phyloP scores from a whole-genome alignment of 202 grass and related monocot species.

The Alloteropsis angusta region DNA sequence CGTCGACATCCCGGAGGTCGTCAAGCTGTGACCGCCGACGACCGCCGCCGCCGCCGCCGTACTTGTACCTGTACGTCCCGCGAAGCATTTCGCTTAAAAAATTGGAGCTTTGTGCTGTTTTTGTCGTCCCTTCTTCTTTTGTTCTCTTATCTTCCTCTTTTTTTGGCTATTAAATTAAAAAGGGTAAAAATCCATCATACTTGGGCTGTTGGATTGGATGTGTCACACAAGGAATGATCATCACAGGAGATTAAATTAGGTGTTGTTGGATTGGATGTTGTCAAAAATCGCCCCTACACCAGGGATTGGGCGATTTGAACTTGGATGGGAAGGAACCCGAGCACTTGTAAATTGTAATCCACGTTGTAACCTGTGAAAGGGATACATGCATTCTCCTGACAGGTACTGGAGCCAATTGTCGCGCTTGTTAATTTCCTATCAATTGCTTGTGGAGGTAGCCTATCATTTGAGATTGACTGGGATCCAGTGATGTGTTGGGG shows the following conservation, averaged over 20 bases:
- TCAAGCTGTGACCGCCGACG: conserved; percentile 35
- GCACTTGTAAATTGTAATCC: conserved; percentile 26
- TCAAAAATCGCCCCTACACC: neutral
- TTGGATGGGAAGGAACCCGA: neutral
- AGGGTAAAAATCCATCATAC: conserved; percentile 29
- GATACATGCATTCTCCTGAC: neutral
- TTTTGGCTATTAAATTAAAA: neutral
- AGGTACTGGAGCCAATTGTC: neutral
- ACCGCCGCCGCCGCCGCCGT: neutral
- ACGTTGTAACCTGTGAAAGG: conserved; percentile 27
- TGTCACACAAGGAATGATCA: conserved; percentile 29
- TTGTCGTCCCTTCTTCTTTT: neutral
- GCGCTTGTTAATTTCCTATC: neutral
- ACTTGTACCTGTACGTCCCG: conserved; percentile 19
- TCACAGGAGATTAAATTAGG: conserved; percentile 18
- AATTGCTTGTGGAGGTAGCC: neutral
- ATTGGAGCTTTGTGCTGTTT: neutral
- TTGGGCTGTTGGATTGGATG: conserved; percentile 20
- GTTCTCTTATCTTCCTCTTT: neutral
- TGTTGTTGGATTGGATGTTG: neutral
- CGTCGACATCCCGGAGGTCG: conserved; percentile 65
- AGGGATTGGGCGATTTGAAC: neutral
- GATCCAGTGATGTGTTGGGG: neutral
- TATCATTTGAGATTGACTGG: neutral
- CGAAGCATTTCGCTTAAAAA: neutral